These are phyloP conservation scores for Ilyonectria robusta DNA, from an alignment of 2,329 filamentous ascomycete species.

Conservation along the genomic window DNA sequence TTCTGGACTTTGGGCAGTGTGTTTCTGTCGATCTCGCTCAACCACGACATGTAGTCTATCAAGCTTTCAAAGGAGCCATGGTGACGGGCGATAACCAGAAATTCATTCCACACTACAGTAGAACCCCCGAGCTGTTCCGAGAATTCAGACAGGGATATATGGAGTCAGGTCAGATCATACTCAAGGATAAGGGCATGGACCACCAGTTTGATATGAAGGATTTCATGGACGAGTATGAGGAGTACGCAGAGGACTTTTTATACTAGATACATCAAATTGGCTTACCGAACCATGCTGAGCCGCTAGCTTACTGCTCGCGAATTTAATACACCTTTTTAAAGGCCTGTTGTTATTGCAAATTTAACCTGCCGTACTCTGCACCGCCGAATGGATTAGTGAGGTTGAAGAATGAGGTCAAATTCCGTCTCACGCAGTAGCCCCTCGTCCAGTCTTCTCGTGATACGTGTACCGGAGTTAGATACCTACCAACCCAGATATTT, in stretches of 20 bases:
- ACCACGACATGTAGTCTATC: slow-evolving; percentile 31
- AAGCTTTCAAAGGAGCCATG: slow-evolving; percentile 43
- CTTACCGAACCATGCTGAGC: too few relatives aligned
- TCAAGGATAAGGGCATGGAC: slow-evolving; percentile 26
- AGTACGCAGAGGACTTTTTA: slow-evolving; percentile 43
- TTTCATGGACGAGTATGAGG: slow-evolving; percentile 41
- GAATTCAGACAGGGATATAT: slow-evolving; percentile 39
- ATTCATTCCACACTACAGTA: slow-evolving; percentile 41
- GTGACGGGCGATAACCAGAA: slow-evolving; percentile 42
- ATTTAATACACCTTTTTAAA: too few relatives aligned
- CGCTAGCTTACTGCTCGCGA: too few relatives aligned
- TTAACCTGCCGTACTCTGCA: too few relatives aligned
- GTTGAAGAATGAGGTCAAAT: too few relatives aligned
- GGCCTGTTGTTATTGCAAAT: too few relatives aligned
- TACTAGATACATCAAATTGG: too few relatives aligned
- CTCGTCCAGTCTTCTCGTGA: too few relatives aligned
- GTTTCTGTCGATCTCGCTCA: slow-evolving; percentile 36
- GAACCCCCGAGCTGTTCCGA: slow-evolving; percentile 30
- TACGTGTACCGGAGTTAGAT: too few relatives aligned
- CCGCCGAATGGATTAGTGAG: too few relatives aligned
- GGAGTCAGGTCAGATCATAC: slow-evolving; percentile 27
- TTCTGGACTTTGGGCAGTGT: slow-evolving; percentile 45
- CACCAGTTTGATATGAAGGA: slow-evolving; percentile 33
- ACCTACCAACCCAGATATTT: too few relatives aligned
- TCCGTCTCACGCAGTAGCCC: too few relatives aligned